Evolutionary conservation across 2,329 filamentous ascomycete species (phyloP), one percentile per base, ranked within the genome.

Genomic region (Aschersonia sp.): DNA sequence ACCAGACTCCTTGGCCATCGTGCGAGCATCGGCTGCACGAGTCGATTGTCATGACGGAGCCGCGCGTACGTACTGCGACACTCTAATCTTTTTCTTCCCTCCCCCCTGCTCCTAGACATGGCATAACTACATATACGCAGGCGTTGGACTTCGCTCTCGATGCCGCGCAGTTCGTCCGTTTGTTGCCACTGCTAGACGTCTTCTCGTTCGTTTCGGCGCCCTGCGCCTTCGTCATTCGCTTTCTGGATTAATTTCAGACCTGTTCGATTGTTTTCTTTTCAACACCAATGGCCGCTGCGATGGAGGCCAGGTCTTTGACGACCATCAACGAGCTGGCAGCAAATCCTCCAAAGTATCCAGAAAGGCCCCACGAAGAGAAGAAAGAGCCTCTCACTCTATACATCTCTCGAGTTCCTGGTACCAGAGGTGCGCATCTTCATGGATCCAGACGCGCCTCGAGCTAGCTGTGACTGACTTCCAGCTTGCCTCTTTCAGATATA

Each of bases 381-480:
- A 76, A 82, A 52, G 79, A 87, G 45, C 80, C 87, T 4, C 65
- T 97, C 45, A 80, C 82, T 2, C 75, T 98, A 41, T 98, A 98
- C 66, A 94, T 98, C 54, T 87, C 90, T 37, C 74, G 90, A 54
- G 90, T 98, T 0, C 92, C 92, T 1, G 90, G 90, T 29, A 94
- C 85, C 52, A 79, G 81, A 81, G 87, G 87, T 89, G 70, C 54
- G 68, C 14, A 5, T 41, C 7, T 30, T n/a, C 6, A 29, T 42
- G 10, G 12, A 14, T 11, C 6, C 7, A 14, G 14, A 32, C 11
- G 0, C 10, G 8, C 6, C 30, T 5, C 37, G 9, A 8, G 10
- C 5, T 10, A 8, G 6, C 5, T 6, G 40, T 11, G 11, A 14
- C 11, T 41, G 14, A 41, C 10, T 14, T 41, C n/a, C 7, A 7